Evolutionary conservation across 257 asterid species (phyloP).

Genomic region (Solanum dulcamara): DNA sequence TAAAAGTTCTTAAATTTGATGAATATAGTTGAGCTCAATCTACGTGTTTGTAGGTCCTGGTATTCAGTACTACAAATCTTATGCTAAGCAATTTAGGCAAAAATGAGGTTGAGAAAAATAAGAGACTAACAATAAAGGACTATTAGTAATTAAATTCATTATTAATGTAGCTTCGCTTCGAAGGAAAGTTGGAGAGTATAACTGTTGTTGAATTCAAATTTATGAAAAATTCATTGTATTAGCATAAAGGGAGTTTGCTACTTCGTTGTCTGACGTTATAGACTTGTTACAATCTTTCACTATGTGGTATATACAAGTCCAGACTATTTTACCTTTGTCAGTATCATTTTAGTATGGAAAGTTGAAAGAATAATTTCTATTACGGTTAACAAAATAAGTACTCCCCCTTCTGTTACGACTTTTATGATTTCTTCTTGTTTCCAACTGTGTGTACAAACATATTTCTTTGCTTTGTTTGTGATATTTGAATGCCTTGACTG

Average conservation of each 20-base stretch:
- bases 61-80: not conserved
- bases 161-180: not conserved
- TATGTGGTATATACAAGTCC: not conserved
- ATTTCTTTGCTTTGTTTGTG: not conserved
- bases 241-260: not conserved
- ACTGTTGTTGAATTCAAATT: not conserved
- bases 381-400: not conserved
- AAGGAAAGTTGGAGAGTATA: not conserved
- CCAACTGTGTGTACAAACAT: not conserved
- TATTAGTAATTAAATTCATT: not conserved
- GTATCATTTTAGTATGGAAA: not conserved
- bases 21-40: not conserved
- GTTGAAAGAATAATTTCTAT: not conserved
- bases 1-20: not conserved
- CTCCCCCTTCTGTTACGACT: not conserved
- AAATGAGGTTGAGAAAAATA: not conserved
- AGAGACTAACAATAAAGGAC: not conserved
- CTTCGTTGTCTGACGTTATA: not conserved
- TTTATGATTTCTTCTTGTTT: not conserved
- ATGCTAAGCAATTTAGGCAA: not conserved
- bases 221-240: not conserved
- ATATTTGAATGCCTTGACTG: not conserved
- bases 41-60: not conserved
- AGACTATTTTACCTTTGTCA: not conserved
- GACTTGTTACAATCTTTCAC: not conserved